phyloP scores from a whole-genome alignment of 129 eudicot species.

The Gnaphalium uliginosum region DNA sequence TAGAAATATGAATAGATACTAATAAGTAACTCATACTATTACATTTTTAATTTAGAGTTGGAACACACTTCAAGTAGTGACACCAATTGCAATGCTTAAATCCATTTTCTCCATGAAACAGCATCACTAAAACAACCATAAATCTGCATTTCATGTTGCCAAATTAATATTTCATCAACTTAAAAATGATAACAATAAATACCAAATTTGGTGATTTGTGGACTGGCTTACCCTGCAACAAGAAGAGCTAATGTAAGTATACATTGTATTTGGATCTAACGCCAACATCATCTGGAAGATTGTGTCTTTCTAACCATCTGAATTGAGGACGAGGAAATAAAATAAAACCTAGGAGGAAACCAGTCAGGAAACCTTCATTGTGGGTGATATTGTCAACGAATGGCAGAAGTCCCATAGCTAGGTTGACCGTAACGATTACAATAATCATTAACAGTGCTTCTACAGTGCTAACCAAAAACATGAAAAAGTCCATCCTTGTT shows the following conservation, averaged over 20 bases:
- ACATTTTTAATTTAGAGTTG: too few species aligned
- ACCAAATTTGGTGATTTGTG: neutral
- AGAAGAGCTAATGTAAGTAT: constrained; percentile 51
- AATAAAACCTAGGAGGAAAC: constrained; percentile 71
- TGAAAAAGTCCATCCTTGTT: constrained; percentile 95
- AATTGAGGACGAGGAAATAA: constrained; percentile 69
- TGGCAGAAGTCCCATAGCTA: constrained; percentile 73
- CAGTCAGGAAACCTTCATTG: constrained; percentile 75
- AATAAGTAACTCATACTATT: too few species aligned
- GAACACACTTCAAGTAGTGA: too few species aligned
- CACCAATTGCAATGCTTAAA: too few species aligned
- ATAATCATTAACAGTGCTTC: constrained; percentile 45
- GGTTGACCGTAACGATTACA: constrained; percentile 52
- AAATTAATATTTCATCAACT: neutral
- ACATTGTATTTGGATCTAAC: constrained; percentile 64
- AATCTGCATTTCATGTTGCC: constrained; percentile 44
- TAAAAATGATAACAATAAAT: neutral
- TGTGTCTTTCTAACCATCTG: constrained; percentile 63
- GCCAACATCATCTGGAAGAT: constrained; percentile 56
- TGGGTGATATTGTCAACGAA: constrained; percentile 72
- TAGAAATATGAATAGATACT: too few species aligned
- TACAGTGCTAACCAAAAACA: too few species aligned
- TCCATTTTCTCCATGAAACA: constrained; percentile 54
- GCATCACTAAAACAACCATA: constrained; percentile 63
- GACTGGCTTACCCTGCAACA: constrained; percentile 57